phyloP scores from a whole-genome alignment of 108 stramenopile species.

The Bacterosira constricta region DNA sequence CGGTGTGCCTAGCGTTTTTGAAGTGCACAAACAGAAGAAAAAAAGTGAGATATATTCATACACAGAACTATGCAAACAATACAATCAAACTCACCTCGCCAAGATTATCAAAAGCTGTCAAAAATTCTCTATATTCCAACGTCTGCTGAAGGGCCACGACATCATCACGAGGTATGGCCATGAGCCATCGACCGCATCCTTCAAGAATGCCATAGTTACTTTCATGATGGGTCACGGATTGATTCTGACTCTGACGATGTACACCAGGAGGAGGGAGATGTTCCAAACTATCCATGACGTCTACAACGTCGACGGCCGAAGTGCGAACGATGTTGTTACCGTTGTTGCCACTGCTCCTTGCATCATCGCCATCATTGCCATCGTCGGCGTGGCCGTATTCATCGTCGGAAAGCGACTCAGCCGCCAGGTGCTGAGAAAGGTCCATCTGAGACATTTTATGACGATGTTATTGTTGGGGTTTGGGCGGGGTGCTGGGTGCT shows the following conservation, averaged over 20 bases:
- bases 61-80: neutral
- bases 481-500: too few relatives aligned
- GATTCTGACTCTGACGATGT: neutral
- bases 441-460: too few relatives aligned
- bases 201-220: constrained; percentile 61
- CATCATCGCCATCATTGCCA: too few relatives aligned
- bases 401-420: too few relatives aligned
- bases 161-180: constrained; percentile 74
- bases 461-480: too few relatives aligned
- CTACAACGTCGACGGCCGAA: neutral
- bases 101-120: constrained; percentile 62
- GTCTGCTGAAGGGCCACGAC: constrained; percentile 59
- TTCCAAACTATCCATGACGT: neutral
- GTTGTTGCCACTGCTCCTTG: neutral
- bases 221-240: neutral
- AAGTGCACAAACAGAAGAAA: too few relatives aligned
- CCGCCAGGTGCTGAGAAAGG: too few relatives aligned
- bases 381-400: too few relatives aligned
- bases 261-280: neutral
- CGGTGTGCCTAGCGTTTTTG: constrained; percentile 51
- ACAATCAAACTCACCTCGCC: constrained; percentile 12
- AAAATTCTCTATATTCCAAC: constrained; percentile 64
- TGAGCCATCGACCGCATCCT: constrained; percentile 68
- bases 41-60: neutral
- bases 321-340: neutral